Base-by-base conservation (phyloP, 2,329 filamentous ascomycete genomes). In the Pezicula carpinea region DNA sequence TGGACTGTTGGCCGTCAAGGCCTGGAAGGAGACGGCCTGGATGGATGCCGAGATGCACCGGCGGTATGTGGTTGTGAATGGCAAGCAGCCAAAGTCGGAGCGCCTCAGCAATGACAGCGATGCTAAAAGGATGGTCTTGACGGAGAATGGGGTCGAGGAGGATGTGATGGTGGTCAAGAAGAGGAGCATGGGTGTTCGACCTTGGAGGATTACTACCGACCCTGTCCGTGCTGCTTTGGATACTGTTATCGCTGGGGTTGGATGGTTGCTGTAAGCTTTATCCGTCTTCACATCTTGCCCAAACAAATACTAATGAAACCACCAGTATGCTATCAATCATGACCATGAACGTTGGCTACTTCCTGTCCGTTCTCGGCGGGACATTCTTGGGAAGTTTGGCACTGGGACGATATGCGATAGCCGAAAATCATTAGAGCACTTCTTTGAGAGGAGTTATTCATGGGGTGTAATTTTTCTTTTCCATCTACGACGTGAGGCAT, bases 291-390 rank as follows among this genome's bases (percentile, higher is more conserved):
- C 21, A 22, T 18, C 10, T 51, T 22, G 23, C 39, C 21, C 29
- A 13, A 5, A 8, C 1, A 29, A n/a, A 51, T 47, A 19, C 53
- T 58, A 44, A 54, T 50, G 44, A 53, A 44, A 10, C 17, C 10
- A 43, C 15, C 57, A 96, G 90, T 50, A 96, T 96, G 90, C 71
- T 96, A 69, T 88, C 87, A 13, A 86, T 95, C 62, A 96, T 93
- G 89, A 91, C 87, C 1, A 81, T 89, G 72, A 93, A 93, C 58
- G 78, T 92, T 14, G 89, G 88, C 11, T 93, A 93, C 64, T 92
- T 92, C 64, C 67, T 89, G 46, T 90, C 87, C 0, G 77, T 91
- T n/a, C 74, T 95, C 10, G 84, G 74, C 4, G 85, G 85, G 13
- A 79, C 86, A 2, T 96, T 97, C 61, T 63, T 95, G n/a, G 92